Evolutionary conservation across 2,329 filamentous ascomycete species (phyloP), one percentile per base, ranked within the genome.

Genomic region (Dactylonectria macrodidyma): DNA sequence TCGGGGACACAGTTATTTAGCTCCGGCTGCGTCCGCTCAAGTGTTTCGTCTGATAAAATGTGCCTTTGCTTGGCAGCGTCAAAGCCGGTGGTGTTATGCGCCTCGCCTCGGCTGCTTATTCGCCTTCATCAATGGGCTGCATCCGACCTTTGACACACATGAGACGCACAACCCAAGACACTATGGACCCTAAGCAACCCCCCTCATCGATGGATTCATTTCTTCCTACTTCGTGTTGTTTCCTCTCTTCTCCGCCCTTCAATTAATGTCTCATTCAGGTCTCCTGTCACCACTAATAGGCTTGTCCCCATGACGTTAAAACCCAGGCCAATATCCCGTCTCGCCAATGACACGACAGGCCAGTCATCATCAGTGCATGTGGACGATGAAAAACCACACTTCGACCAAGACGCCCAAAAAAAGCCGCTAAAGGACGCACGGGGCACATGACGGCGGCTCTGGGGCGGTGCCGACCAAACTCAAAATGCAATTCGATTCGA

Each of bases 401-500:
- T 30, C 26, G 7, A 30, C 26, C 26, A 30, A 7, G 26, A 30
- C 14, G 30, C 14, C 48, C 48, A 51, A 24, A 12, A 12, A 10
- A 26, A 4, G 30, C 48, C 26, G 48, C 26, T n/a, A 30, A n/a
- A n/a, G 7, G 14, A 33, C 48, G 48, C 26, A 33, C 48, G 30
- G 22, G 12, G 47, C 26, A 52, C 26, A 2, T n/a, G 41, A 44
- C 41, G 41, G 30, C 48, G 50, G 30, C 50, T 54, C 50, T 33
- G 50, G 30, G 50, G 50, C 50, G 48, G 14, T 51, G 50, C 30
- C 50, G 50, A 52, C 5, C 2, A 36, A 52, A 22, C 50, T 36
- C 50, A 34, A 36, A 52, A 36, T 9, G 26, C 26, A 7, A 7
- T 30, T 30, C 26, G 26, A 30, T 30, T 30, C 26, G 26, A 30